These are phyloP conservation scores for Xylaria castorea DNA, from an alignment of 495 filamentous ascomycete species.

Conservation along the genomic window DNA sequence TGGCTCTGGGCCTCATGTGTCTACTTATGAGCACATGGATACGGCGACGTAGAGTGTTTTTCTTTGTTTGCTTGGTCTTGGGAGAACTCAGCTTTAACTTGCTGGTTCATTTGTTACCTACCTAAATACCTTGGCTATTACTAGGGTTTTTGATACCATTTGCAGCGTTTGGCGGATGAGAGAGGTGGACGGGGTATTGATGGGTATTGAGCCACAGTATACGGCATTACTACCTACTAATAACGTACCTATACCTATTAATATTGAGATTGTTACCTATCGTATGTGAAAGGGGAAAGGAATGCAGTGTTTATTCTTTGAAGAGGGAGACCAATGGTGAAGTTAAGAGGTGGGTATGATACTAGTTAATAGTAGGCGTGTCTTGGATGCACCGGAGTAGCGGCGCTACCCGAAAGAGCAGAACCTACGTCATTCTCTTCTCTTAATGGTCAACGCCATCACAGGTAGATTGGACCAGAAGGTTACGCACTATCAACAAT, in stretches of 20 bases:
- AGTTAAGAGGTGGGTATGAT: too few relatives aligned
- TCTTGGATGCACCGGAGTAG: too few relatives aligned
- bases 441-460: not conserved
- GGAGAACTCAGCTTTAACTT: not conserved
- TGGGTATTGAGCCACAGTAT: not conserved
- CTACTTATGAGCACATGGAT: not conserved
- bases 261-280: slow-evolving; percentile 33
- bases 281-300: not conserved
- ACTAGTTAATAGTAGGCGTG: too few relatives aligned
- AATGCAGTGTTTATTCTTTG: not conserved
- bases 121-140: not conserved
- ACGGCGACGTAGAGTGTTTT: not conserved
- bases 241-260: not conserved
- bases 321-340: too few relatives aligned
- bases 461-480: too few relatives aligned
- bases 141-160: slow-evolving; percentile 22
- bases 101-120: not conserved
- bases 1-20: not conserved
- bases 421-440: slow-evolving; percentile 5
- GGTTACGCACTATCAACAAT: too few relatives aligned
- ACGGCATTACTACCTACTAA: not conserved
- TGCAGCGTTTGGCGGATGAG: slow-evolving; percentile 18
- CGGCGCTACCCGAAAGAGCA: not conserved
- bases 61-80: not conserved
- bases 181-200: not conserved